Base-by-base conservation (phyloP, 208 protist species). In the Endotrypanum monterogeii region DNA sequence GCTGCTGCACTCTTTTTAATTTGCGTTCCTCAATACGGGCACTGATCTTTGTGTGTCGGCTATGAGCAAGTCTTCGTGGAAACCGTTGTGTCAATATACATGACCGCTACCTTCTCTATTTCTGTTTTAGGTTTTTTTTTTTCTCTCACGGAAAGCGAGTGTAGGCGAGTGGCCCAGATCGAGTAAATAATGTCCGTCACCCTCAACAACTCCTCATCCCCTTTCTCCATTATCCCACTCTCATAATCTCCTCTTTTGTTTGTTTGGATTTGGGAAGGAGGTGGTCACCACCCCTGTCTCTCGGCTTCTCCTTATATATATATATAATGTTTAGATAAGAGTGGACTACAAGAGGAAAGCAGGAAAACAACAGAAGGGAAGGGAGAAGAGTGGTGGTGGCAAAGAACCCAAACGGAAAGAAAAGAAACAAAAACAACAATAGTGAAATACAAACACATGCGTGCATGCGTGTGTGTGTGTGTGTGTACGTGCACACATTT, bases 241-340 rank as follows among this genome's bases (percentile, higher is more conserved):
- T 0, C 46, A n/a, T 37, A 0, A 3, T 9, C 66, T 9, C 51
- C 65, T 63, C 35, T 66, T 50, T 63, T 72, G 55, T 1, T 25
- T 71, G 66, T 41, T 80, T n/a, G n/a, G n/a, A n/a, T n/a, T n/a
- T n/a, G n/a, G n/a, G n/a, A n/a, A n/a, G n/a, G n/a, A n/a, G n/a
- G n/a, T n/a, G n/a, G n/a, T n/a, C n/a, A n/a, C 28, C 28, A 11
- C 48, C 25, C n/a, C 41, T 54, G 51, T 35, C 74, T 73, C 12
- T n/a, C 32, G 7, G 55, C 3, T 35, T 52, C 48, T 58, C 41
- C 57, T 65, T n/a, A 1, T 48, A 46, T 44, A 39, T 4, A 48
- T 3, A 20, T 18, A 37, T 23, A 12, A 25, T n/a, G n/a, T 7
- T 30, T 46, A n/a, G 23, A 20, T 2, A 5, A 9, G 60, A n/a